phyloP scores from a whole-genome alignment of 2,329 filamentous ascomycete genomes.

The Trichoderma sp. region DNA sequence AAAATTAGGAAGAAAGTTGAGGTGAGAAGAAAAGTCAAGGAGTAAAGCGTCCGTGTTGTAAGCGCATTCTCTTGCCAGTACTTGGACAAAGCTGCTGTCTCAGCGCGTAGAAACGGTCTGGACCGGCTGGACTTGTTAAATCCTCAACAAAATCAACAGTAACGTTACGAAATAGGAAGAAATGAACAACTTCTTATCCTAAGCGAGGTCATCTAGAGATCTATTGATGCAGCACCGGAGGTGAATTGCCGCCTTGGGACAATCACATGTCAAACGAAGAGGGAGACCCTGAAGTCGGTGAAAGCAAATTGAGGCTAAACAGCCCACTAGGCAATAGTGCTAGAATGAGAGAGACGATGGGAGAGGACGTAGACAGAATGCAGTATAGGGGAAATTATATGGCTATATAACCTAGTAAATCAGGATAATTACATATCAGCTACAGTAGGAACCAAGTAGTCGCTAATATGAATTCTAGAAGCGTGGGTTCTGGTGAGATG shows the following conservation, averaged over 20 bases:
- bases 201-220: slow-evolving; percentile 7
- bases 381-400: background rate
- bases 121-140: background rate
- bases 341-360: background rate
- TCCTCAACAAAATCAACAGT: slow-evolving; percentile 2
- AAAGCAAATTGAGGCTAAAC: background rate
- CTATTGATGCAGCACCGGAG: background rate
- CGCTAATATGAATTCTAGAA: background rate
- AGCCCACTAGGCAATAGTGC: background rate
- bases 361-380: background rate
- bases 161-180: background rate
- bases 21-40: background rate
- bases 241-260: background rate
- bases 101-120: background rate
- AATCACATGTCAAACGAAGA: slow-evolving; percentile 14
- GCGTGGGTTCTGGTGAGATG: background rate
- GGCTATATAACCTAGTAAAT: background rate
- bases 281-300: background rate
- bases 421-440: background rate
- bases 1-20: background rate
- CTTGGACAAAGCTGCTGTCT: slow-evolving; percentile 1
- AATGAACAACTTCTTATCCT: background rate
- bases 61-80: background rate
- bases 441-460: background rate
- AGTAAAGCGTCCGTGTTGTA: background rate